Evolutionary conservation across 768 basidiomycete species (phyloP), one percentile per base, ranked within the genome.

Genomic region (Lactarius sanguifluus): DNA sequence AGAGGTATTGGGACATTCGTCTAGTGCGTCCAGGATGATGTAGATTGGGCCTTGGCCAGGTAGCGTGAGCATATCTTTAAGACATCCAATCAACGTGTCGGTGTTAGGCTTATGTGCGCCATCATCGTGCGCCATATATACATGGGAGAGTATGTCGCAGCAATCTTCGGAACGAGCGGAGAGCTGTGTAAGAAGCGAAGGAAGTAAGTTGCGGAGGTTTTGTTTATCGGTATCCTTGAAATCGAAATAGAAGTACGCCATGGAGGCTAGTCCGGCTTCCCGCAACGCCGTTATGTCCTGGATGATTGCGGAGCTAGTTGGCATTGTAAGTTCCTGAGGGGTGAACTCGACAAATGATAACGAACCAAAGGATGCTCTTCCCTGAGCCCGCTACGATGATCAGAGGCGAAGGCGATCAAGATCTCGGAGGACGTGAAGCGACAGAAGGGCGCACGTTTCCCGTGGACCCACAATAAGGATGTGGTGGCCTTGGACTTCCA

Each of bases 321-420:
- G 25, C 5, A 5, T 0, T 3, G 23, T 52, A 3, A 23, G 25
- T 52, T 52, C 5, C 25, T 52, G 2, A 12, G 47, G 5, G 3
- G 38, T 12, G 16, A 34, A 28, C 10, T 1, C 10, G n/a, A 43
- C 18, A 3, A 43, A 43, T 7, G 6, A 25, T 52, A 28, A 43
- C 38, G 23, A 13, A 59, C 58, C 58, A 59, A 25, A 59, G 23
- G n/a, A 59, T 45, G 28, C 58, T 59, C 23, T 59, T 50, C 47
- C 47, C 47, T 6, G 47, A 23, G 5, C 47, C 47, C 10, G 47
- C 47, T 50, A 50, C 23, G 2, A 28, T 43, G 15, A 28, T 25
- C 18, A 1, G 5, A 20, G 32, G 54, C 2, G 45, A 34, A 20
- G 32, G 54, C 2, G 45, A 34, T 61, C 36, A 50, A 20, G 3